These are phyloP conservation scores for Cladophialophora immunda DNA, from an alignment of 2,329 filamentous ascomycete genomes.

Conservation along the genomic window DNA sequence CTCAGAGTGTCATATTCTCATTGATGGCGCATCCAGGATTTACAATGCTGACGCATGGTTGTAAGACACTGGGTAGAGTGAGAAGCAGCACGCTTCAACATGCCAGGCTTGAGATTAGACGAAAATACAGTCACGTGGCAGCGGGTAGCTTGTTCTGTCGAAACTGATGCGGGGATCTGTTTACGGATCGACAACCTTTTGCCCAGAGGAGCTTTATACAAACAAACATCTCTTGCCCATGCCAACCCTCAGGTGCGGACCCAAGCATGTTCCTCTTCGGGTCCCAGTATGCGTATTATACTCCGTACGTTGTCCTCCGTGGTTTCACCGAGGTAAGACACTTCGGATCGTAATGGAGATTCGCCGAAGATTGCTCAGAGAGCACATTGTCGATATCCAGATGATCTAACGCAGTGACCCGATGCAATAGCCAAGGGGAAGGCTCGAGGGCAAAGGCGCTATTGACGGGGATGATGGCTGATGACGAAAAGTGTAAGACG, in stretches of 20 bases:
- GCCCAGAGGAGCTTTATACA: background rate
- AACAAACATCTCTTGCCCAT: constrained; percentile 1
- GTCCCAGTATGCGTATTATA: too few species aligned
- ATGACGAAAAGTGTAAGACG: background rate
- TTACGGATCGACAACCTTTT: background rate
- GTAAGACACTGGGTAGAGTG: background rate
- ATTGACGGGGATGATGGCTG: background rate
- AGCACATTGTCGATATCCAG: background rate
- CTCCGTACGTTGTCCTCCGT: background rate
- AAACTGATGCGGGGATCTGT: background rate
- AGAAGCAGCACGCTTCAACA: too few species aligned
- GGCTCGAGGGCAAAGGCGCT: background rate
- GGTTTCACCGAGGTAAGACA: background rate
- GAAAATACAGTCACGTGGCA: background rate
- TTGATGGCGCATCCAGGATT: background rate
- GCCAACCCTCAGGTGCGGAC: background rate
- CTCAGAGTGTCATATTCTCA: background rate
- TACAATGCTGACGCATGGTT: background rate
- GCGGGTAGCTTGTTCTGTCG: background rate
- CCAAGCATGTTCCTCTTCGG: too few species aligned
- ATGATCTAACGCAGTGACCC: background rate
- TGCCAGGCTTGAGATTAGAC: background rate
- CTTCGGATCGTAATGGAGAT: background rate
- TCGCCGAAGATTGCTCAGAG: background rate
- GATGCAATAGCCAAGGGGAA: background rate